These are phyloP conservation scores for Leishmania arabica DNA, from an alignment of 208 protist genomes.

Conservation along the genomic window DNA sequence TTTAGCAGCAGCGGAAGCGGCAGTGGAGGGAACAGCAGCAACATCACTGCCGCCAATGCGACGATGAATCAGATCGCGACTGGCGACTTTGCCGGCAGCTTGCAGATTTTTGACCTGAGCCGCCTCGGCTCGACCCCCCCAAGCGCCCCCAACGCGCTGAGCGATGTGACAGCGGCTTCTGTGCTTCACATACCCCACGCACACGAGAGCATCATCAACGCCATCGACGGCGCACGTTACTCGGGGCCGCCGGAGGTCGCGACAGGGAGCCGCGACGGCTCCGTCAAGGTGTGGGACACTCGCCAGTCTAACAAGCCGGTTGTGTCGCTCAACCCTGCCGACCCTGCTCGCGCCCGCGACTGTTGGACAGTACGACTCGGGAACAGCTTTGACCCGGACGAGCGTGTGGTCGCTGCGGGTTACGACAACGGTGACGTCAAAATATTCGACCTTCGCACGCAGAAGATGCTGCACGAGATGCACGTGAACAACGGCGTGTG, in stretches of 20 bases:
- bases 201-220: slow-evolving; percentile 94
- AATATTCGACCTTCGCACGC: slow-evolving; percentile 93
- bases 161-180: slow-evolving; percentile 34
- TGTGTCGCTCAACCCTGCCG: slow-evolving; percentile 75
- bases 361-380: slow-evolving; percentile 95
- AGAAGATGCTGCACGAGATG: slow-evolving; percentile 91
- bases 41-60: not conserved
- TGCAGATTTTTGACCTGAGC: slow-evolving; percentile 83
- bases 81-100: slow-evolving; percentile 89
- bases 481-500: slow-evolving; percentile 94
- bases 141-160: slow-evolving; percentile 23
- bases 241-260: slow-evolving; percentile 88
- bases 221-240: slow-evolving; percentile 91
- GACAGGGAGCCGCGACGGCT: slow-evolving; percentile 89
- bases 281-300: slow-evolving; percentile 93
- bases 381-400: slow-evolving; percentile 87
- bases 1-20: slow-evolving; percentile 17
- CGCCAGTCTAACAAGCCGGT: slow-evolving; percentile 88
- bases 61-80: slow-evolving; percentile 36
- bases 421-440: slow-evolving; percentile 97
- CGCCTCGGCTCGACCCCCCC: slow-evolving; percentile 30
- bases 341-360: slow-evolving; percentile 69
- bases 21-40: slow-evolving; percentile 1
- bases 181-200: slow-evolving; percentile 74
- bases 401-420: slow-evolving; percentile 91